A percentile compares a stretch with the other conserved stretches of the same genome.
These are phyloP conservation scores for Azolla pinnata DNA, from an alignment of 75 land plant species.

Conservation along the genomic window DNA sequence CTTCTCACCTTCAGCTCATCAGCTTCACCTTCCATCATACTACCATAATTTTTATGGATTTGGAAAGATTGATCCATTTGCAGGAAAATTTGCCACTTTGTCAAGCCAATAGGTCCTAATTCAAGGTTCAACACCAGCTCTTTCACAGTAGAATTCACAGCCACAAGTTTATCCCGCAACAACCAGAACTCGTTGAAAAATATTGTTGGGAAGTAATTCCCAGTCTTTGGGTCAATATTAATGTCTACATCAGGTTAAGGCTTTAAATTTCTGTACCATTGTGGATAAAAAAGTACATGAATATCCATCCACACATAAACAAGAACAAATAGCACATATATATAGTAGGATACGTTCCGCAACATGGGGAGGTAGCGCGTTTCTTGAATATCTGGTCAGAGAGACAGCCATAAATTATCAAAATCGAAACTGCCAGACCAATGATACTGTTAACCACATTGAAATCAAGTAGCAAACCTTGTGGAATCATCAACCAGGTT, in stretches of 20 bases:
- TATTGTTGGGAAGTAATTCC: slow-evolving; percentile 78
- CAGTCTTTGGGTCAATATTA: slow-evolving; percentile 44
- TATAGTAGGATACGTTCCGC: slow-evolving; percentile 73
- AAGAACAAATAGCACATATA: background rate
- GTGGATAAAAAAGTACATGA: background rate
- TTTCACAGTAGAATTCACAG: slow-evolving; percentile 67
- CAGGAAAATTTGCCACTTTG: slow-evolving; percentile 86
- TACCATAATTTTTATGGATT: slow-evolving; percentile 87
- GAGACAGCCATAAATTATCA: background rate
- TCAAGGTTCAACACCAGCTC: slow-evolving; percentile 69
- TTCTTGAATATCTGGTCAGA: slow-evolving; percentile 1
- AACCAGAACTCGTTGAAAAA: slow-evolving; percentile 97
- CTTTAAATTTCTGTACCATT: background rate
- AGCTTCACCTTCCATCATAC: slow-evolving; percentile 98
- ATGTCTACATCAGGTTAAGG: slow-evolving; percentile 54
- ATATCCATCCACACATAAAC: background rate
- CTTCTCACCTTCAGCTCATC: slow-evolving; percentile 99
- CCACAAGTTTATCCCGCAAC: slow-evolving; percentile 77
- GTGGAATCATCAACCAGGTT: slow-evolving; percentile 92
- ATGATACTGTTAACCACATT: background rate
- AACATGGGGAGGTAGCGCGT: slow-evolving; percentile 52
- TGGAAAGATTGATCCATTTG: slow-evolving; percentile 98
- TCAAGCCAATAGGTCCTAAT: slow-evolving; percentile 82
- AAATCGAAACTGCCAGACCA: background rate
- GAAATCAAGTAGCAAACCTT: slow-evolving; percentile 27